Evolutionary conservation across 352 stramenopile species (phyloP), one percentile per base, ranked within the genome.

Genomic region (Phytophthora uliginosa): DNA sequence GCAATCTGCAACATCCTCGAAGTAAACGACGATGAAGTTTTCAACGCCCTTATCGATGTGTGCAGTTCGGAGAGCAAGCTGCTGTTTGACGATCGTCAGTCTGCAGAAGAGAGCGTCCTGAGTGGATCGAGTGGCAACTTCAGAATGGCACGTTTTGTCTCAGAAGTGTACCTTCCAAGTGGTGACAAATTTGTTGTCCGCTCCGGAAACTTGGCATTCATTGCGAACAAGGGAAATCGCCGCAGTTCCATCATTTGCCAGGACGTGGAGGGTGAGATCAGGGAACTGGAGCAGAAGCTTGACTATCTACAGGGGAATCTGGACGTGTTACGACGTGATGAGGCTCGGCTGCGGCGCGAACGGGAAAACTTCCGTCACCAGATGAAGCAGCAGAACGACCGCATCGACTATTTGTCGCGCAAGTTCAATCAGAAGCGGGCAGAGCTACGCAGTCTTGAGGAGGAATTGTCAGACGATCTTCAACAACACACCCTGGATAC

Each of bases 111-210:
- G 20, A 74, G 69, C 4, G 84, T 93, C 36, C 58, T 96, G 40
- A 78, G 78, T 7, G 85, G 87, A 8, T 71, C 78, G 3, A 91
- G 82, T 52, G 87, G 86, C 3, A 89, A 67, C 48, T 88, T 91
- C 56, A 76, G 78, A 31, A 92, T 95, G 81, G 79, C 82, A 22
- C 83, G 78, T 8, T 88, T 81, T 51, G 85, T 95, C 15, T 82
- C 78, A 0, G 88, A 96, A 64, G 88, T 91, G 9, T 95, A 84
- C 38, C 63, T 96, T 20, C 82, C 85, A 3, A 89, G 66, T 20
- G 88, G 86, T 42, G 86, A 95, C 67, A 95, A 95, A 54, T 92
- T 96, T 56, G 66, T 93, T 50, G 88, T 94, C 45, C 88, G 89
- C 2, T 77, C 69, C 5, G 89, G 88, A 10, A 96, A 96, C 66